phyloP scores from a whole-genome alignment of 2,329 filamentous ascomycete genomes.

The Apiospora rasikravindrae region DNA sequence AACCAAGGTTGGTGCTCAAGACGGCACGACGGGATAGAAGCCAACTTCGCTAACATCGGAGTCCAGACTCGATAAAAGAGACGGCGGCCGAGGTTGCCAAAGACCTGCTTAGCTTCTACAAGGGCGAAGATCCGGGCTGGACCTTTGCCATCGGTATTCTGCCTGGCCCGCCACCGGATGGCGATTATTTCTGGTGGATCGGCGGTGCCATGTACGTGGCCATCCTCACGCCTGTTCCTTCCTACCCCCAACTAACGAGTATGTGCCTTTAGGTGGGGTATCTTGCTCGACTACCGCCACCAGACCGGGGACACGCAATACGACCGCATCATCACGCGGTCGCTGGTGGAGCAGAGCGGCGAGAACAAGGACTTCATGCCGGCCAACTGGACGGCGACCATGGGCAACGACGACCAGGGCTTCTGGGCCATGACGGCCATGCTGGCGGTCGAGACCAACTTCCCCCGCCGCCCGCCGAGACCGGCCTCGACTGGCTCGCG shows the following conservation, averaged over 20 bases:
- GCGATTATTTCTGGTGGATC: conserved; percentile 44
- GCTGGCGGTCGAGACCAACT: conserved; percentile 59
- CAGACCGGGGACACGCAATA: conserved; percentile 55
- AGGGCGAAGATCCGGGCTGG: conserved; percentile 37
- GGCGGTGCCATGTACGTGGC: conserved; percentile 34
- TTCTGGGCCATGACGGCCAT: conserved; percentile 65
- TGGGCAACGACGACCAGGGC: conserved; percentile 65
- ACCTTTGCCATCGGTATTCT: conserved; percentile 40
- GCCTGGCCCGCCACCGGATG: conserved; percentile 37
- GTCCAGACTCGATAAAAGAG: conserved; percentile 21
- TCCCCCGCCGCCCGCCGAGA: conserved; percentile 49
- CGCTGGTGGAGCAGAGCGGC: conserved; percentile 53
- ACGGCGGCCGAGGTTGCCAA: conserved; percentile 30
- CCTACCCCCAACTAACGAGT: not conserved
- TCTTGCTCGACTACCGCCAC: conserved; percentile 47
- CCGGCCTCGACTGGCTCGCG: conserved; percentile 53
- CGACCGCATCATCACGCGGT: conserved; percentile 48
- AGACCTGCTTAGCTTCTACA: conserved; percentile 39
- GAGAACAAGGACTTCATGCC: conserved; percentile 56
- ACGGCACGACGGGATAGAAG: not conserved
- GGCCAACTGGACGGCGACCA: conserved; percentile 46
- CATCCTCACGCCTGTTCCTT: not conserved
- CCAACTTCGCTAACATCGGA: not conserved
- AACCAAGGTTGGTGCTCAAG: not conserved
- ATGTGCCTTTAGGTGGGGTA: conserved; percentile 25